Percentiles rank a stretch among this genome's conserved stretches.
Evolutionary conservation across 805 yeast species (phyloP).

Genomic region (Yamadazyma scolyti): DNA sequence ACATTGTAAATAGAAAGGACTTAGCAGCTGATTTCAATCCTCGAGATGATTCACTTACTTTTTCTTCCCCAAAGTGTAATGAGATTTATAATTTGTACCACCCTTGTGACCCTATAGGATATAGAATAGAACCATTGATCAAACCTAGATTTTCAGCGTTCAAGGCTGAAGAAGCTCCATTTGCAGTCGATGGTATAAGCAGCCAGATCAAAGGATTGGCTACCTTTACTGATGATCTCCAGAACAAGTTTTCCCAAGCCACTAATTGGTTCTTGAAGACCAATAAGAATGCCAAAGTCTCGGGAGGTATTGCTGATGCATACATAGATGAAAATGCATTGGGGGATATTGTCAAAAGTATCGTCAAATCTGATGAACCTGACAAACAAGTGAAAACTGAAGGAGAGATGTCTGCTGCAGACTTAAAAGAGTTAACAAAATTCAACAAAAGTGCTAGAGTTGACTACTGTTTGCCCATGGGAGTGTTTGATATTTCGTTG

Average conservation of each 20-base stretch:
- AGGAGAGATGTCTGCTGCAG: constrained; percentile 22
- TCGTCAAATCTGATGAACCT: constrained; percentile 17
- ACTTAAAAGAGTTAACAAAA: constrained; percentile 31
- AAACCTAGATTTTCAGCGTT: constrained; percentile 43
- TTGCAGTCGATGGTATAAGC: constrained; percentile 49
- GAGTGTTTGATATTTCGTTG: constrained; percentile 73
- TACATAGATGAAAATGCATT: constrained; percentile 33
- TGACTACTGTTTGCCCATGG: constrained; percentile 77
- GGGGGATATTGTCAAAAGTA: constrained; percentile 35
- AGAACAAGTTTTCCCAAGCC: constrained; percentile 32
- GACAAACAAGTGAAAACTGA: constrained; percentile 13
- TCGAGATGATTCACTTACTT: constrained; percentile 10
- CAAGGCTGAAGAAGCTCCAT: constrained; percentile 58
- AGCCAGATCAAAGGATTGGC: constrained; percentile 44
- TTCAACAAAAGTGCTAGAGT: constrained; percentile 74
- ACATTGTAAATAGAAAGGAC: constrained; percentile 44
- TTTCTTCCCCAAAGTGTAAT: constrained; percentile 51
- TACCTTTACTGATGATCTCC: constrained; percentile 33
- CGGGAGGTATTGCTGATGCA: constrained; percentile 12
- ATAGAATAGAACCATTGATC: constrained; percentile 83
- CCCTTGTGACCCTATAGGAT: constrained; percentile 89
- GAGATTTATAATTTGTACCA: constrained; percentile 82
- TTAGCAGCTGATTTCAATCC: constrained; percentile 20
- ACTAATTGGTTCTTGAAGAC: constrained; percentile 29
- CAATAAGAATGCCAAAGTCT: constrained; percentile 5